Conservation (phyloP, 2,329 filamentous ascomycete species). For the Pyricularia sp. region DNA sequence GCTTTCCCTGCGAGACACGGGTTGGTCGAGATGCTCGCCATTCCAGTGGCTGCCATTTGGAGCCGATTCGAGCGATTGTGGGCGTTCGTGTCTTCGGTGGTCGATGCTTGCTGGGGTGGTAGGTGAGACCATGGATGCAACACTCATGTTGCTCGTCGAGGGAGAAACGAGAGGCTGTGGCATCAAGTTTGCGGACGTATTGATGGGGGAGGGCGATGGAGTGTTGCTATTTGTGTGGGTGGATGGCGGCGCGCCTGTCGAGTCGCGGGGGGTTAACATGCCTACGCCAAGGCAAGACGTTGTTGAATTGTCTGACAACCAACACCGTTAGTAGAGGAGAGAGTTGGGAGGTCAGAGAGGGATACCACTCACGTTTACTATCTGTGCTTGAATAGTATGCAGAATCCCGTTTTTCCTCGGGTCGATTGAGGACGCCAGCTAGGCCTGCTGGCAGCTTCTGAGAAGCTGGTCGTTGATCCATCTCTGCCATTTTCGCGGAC, state of each 20-base stretch:
- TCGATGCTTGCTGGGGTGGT: constrained; percentile 36
- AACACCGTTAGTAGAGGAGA: background rate
- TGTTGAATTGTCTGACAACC: constrained; percentile 31
- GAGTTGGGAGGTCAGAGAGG: background rate
- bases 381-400: constrained; percentile 41
- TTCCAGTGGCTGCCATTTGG: constrained; percentile 17
- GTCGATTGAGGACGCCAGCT: constrained; percentile 40
- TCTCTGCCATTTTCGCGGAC: constrained; percentile 11
- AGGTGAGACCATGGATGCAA: constrained; percentile 56
- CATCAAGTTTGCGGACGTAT: constrained; percentile 31
- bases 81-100: constrained; percentile 33
- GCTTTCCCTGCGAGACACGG: constrained; percentile 61
- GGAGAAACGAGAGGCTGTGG: constrained; percentile 47
- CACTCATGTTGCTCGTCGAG: constrained; percentile 51
- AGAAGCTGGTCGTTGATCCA: constrained; percentile 29
- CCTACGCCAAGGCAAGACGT: constrained; percentile 32
- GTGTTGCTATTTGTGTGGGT: constrained; percentile 38
- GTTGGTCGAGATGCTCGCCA: constrained; percentile 20
- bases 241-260: constrained; percentile 6
- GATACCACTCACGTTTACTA: constrained; percentile 38
- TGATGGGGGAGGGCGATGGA: constrained; percentile 45
- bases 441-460: constrained; percentile 39
- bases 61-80: constrained; percentile 29
- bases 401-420: constrained; percentile 41
- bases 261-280: constrained; percentile 23